These are phyloP conservation scores for Cryphonectria parasitica DNA, from an alignment of 2,329 filamentous ascomycete genomes.

Conservation along the genomic window DNA sequence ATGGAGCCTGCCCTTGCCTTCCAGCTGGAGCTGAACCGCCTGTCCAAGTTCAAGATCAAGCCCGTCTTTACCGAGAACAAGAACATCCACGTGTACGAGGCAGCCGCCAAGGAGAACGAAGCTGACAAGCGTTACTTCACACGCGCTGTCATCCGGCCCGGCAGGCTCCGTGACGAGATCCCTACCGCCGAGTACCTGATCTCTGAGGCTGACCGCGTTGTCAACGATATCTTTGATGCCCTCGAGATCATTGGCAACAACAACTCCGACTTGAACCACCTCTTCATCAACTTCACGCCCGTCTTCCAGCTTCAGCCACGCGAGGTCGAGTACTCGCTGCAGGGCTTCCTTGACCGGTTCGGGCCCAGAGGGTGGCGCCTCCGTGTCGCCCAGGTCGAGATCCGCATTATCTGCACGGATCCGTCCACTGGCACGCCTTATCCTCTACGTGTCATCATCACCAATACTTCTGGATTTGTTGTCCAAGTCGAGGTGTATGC, in stretches of 20 bases:
- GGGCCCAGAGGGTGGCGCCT: slow-evolving; percentile 94
- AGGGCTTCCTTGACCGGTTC: slow-evolving; percentile 95
- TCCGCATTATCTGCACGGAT: slow-evolving; percentile 97
- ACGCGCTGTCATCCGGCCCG: slow-evolving; percentile 90
- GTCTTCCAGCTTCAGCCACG: slow-evolving; percentile 89
- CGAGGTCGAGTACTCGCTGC: slow-evolving; percentile 90
- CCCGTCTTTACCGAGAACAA: slow-evolving; percentile 99
- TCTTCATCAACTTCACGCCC: slow-evolving; percentile 99
- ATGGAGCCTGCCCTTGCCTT: slow-evolving; percentile 95
- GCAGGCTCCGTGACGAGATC: slow-evolving; percentile 93
- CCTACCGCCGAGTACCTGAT: slow-evolving; percentile 98
- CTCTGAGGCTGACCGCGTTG: slow-evolving; percentile 92
- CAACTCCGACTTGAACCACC: slow-evolving; percentile 98
- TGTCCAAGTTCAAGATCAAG: slow-evolving; percentile 97
- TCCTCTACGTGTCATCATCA: slow-evolving; percentile 94
- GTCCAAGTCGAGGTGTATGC: slow-evolving; percentile 97
- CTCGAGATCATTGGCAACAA: slow-evolving; percentile 99
- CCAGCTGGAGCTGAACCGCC: slow-evolving; percentile 93
- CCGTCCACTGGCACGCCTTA: slow-evolving; percentile 81
- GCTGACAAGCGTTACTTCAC: slow-evolving; percentile 99
- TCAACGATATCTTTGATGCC: slow-evolving; percentile 97
- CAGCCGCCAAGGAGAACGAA: slow-evolving; percentile 89
- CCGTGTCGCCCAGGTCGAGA: slow-evolving; percentile 95
- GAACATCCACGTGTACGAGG: slow-evolving; percentile 99
- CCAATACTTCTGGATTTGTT: slow-evolving; percentile 97